Conservation (phyloP, 768 basidiomycete species). For the Suillus brevipes region DNA sequence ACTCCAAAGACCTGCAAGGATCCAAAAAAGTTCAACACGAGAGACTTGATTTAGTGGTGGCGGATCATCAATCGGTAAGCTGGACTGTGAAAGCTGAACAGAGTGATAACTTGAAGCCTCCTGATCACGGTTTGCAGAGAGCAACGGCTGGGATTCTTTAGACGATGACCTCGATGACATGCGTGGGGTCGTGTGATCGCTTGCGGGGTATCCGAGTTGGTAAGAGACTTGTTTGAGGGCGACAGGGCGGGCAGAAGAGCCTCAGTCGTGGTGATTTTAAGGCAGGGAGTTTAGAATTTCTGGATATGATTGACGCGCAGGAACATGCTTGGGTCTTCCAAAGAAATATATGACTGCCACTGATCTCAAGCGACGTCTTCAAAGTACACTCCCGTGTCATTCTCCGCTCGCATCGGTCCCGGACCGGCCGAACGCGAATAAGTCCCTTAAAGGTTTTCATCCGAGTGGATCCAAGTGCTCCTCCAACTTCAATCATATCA, state of each 20-base stretch:
- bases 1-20: slow-evolving; percentile 78
- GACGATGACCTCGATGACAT: slow-evolving; percentile 47
- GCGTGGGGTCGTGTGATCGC: slow-evolving; percentile 1
- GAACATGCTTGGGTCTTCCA: slow-evolving; percentile 14
- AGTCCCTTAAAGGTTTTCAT: slow-evolving; percentile 19
- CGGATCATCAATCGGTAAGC: slow-evolving; percentile 25
- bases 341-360: slow-evolving; percentile 24
- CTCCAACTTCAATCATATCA: no score
- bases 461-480: slow-evolving; percentile 12
- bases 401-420: slow-evolving; percentile 32
- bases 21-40: slow-evolving; percentile 60
- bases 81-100: slow-evolving; percentile 35
- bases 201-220: slow-evolving; percentile 10
- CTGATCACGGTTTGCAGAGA: slow-evolving; percentile 41
- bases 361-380: slow-evolving; percentile 21
- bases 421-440: slow-evolving; percentile 20
- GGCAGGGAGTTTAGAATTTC: slow-evolving; percentile 2
- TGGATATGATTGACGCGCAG: slow-evolving; percentile 14
- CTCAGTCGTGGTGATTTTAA: slow-evolving; percentile 7
- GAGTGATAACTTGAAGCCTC: slow-evolving; percentile 44
- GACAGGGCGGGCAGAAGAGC: slow-evolving; percentile 2
- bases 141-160: slow-evolving; percentile 58
- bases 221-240: slow-evolving; percentile 8
- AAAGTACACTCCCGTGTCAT: slow-evolving; percentile 24
- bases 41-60: slow-evolving; percentile 48